Evolutionary conservation across 1,139 yeast species (phyloP), one percentile per base, ranked within the genome.

Genomic region (Protomyces inouyei): DNA sequence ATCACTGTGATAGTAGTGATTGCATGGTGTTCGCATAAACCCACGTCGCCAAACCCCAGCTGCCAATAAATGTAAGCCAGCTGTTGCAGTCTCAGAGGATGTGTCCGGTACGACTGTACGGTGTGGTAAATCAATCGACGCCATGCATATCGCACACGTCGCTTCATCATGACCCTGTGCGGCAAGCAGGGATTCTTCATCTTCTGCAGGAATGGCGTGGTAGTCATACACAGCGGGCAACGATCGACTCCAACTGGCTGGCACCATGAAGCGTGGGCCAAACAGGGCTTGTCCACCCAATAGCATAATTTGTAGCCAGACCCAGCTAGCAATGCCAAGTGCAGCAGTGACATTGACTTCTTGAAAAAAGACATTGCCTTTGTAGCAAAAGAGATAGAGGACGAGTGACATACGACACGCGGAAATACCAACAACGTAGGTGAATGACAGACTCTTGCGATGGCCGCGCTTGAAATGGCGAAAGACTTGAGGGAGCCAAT

Each of bases 81-180:
- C 48, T 2, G 5, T 60, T 78, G 73, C 60, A 80, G 72, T 21
- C 76, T 78, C 57, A 77, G 68, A 28, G 9, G 10, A 21, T 10
- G 10, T 18, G 21, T 43, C 25, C 10, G 23, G 21, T 12, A 3
- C 23, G 0, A 2, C 23, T 18, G 3, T 43, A 10, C 48, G 12
- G 25, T 87, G 78, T 2, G 89, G 88, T 54, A 88, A 73, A 54
- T 85, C 84, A 28, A 89, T 82, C 18, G 83, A 83, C 67, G 81
- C 83, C 97, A 91, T 91, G 76, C 97, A 92, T 67, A 92, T 90
- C 10, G 96, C 89, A 78, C 98, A 92, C 68, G 87, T 95, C 65
- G 64, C 78, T 73, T 0, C 80, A 75, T 67, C 77, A 77, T 5
- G 64, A 3, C 9, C 48, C 23, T 43, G 23, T 10, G 12, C 48